Evolutionary conservation across 345 rosid species (phyloP).

Genomic region (Xanthoceras sorbifolium): DNA sequence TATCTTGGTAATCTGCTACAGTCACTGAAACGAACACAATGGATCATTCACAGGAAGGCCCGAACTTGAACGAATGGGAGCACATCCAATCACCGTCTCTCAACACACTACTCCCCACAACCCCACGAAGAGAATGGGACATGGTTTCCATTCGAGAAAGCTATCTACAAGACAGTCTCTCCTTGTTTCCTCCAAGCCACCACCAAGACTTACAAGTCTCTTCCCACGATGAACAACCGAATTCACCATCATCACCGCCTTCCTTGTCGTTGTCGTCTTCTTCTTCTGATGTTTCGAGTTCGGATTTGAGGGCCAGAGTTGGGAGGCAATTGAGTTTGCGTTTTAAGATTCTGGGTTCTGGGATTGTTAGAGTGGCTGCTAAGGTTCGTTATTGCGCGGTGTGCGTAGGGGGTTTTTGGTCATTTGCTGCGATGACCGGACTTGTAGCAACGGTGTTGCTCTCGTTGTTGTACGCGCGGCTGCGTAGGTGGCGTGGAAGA

Average conservation of each 20-base stretch:
- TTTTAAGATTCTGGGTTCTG: conserved; percentile 21
- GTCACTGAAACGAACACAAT: not conserved
- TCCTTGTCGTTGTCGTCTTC: conserved; percentile 15
- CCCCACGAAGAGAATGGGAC: conserved; percentile 8
- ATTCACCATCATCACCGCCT: conserved; percentile 15
- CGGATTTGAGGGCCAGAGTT: not conserved
- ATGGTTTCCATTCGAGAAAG: conserved; percentile 17
- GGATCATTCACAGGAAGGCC: conserved; percentile 31
- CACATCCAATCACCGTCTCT: conserved; percentile 25
- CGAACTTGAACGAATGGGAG: conserved; percentile 47
- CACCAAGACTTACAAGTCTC: conserved; percentile 35
- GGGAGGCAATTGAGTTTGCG: conserved; percentile 16
- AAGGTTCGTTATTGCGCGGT: conserved; percentile 23
- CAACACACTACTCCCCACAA: not conserved
- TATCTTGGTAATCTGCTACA: too few relatives aligned
- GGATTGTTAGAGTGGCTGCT: conserved; percentile 27
- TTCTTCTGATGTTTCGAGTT: not conserved
- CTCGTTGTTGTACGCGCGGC: conserved; percentile 18
- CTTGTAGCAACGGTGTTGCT: conserved; percentile 29
- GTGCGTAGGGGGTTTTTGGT: conserved; percentile 30
- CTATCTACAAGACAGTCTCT: conserved; percentile 14
- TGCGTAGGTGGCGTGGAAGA: conserved; percentile 34
- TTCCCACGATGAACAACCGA: conserved; percentile 2
- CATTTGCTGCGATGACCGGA: conserved; percentile 27
- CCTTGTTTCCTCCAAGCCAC: conserved; percentile 39